phyloP scores from a whole-genome alignment of 257 asterid genomes.

The Eustoma russellianum region DNA sequence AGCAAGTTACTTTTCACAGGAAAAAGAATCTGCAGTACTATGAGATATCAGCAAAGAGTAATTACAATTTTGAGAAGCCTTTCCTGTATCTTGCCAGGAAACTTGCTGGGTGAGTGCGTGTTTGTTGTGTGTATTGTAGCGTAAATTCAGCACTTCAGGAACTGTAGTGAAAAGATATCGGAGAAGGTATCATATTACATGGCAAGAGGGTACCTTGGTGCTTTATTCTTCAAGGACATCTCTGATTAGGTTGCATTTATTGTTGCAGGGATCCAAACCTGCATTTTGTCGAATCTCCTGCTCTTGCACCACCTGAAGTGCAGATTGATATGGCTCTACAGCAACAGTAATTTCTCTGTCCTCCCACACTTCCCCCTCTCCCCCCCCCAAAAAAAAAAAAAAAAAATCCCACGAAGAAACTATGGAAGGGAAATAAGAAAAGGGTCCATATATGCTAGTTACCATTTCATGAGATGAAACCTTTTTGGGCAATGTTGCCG shows the following conservation, averaged over 20 bases:
- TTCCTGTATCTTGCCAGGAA: slow-evolving; percentile 81
- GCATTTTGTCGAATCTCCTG: slow-evolving; percentile 80
- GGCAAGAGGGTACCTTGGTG: not conserved
- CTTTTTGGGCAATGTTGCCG: too few species aligned
- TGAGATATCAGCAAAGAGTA: slow-evolving; percentile 79
- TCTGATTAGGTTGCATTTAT: not conserved
- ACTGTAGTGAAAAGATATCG: not conserved
- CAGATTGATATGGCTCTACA: slow-evolving; percentile 66
- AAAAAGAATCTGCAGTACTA: slow-evolving; percentile 79
- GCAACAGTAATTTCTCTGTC: slow-evolving; percentile 37
- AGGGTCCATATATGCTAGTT: too few species aligned
- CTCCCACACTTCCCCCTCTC: not conserved
- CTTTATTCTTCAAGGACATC: not conserved
- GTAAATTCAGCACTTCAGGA: too few species aligned
- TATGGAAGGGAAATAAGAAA: too few species aligned
- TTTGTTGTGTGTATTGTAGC: too few species aligned
- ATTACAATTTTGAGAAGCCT: slow-evolving; percentile 83
- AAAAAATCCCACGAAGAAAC: too few species aligned
- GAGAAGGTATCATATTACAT: too few species aligned
- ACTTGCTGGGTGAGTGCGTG: slow-evolving; percentile 60
- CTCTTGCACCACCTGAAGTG: slow-evolving; percentile 88
- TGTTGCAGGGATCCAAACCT: slow-evolving; percentile 43
- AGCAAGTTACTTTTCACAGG: slow-evolving; percentile 83
- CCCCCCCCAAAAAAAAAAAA: too few species aligned
- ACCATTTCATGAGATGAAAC: too few species aligned